Conservation (phyloP, 352 stramenopile species). For the Phytophthora crassamura region DNA sequence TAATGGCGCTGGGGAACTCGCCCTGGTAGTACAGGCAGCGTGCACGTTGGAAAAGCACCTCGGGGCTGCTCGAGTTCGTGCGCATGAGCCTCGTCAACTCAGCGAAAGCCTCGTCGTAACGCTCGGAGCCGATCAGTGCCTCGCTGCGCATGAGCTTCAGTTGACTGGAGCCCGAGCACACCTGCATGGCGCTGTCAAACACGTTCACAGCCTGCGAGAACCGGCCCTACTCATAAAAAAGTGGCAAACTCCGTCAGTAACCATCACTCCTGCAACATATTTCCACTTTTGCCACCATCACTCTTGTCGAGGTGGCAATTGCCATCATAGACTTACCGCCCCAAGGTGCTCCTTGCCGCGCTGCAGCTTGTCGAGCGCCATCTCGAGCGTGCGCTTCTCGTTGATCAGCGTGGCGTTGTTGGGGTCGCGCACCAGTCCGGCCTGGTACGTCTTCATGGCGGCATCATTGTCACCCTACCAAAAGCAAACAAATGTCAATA, state of each 20-base stretch:
- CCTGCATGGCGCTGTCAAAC: slow-evolving; percentile 74
- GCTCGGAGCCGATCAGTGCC: slow-evolving; percentile 78
- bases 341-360: slow-evolving; percentile 75
- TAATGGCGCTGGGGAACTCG: slow-evolving; percentile 93
- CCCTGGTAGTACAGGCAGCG: slow-evolving; percentile 93
- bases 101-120: slow-evolving; percentile 86
- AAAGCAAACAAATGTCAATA: slow-evolving; percentile 4
- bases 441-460: slow-evolving; percentile 80
- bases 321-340: slow-evolving; percentile 42
- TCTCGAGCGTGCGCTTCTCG: slow-evolving; percentile 82
- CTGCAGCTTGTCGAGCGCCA: slow-evolving; percentile 81
- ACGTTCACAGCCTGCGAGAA: slow-evolving; percentile 74
- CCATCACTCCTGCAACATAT: no score
- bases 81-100: slow-evolving; percentile 86
- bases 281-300: no score
- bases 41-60: slow-evolving; percentile 89
- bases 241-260: background rate
- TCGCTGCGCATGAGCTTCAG: slow-evolving; percentile 77
- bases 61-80: slow-evolving; percentile 79
- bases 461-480: slow-evolving; percentile 70
- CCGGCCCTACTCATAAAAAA: slow-evolving; percentile 45
- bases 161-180: slow-evolving; percentile 72
- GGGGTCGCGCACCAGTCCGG: slow-evolving; percentile 73
- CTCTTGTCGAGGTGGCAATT: no score
- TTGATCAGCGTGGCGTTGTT: slow-evolving; percentile 81